Evolutionary conservation across 352 stramenopile genomes (phyloP), one percentile per base, ranked within the genome.

Genomic region (Aphanomyces euteiches): DNA sequence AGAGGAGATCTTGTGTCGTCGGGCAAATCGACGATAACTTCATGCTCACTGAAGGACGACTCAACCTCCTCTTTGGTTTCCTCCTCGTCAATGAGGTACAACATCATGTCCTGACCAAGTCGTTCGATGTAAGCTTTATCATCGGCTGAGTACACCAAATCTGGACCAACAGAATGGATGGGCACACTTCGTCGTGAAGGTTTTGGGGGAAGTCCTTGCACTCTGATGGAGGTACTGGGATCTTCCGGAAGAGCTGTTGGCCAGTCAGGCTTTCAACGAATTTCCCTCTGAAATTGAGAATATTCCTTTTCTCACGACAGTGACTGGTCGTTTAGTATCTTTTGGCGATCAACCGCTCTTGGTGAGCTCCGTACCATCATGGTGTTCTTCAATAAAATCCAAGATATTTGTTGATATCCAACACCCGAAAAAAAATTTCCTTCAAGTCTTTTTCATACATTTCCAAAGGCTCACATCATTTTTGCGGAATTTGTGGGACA

Each of bases 121-220:
- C 34, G 21, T 6, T 70, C 47, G 4, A 70, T 47, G 47, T 56
- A 70, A n/a, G 54, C 40, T 3, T 8, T 48, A 19, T 70, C 64
- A 6, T 70, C 64, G 6, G 59, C 64, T 7, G 59, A 41, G 47
- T 56, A 67, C 21, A n/a, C 59, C 5, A 57, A 17, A n/a, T 8
- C 17, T 7, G 28, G 12, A 17, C 43, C 54, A n/a, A n/a, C n/a
- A n/a, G n/a, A n/a, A n/a, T n/a, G n/a, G n/a, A n/a, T n/a, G n/a
- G n/a, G n/a, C n/a, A n/a, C n/a, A n/a, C n/a, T n/a, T n/a, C n/a
- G n/a, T n/a, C n/a, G n/a, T n/a, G n/a, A n/a, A n/a, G n/a, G n/a
- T n/a, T n/a, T n/a, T n/a, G n/a, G n/a, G n/a, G n/a, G n/a, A n/a
- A n/a, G n/a, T n/a, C n/a, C n/a, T n/a, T n/a, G n/a, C n/a, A n/a